Evolutionary conservation across 345 rosid species (phyloP).

Genomic region (Dimocarpus longan): DNA sequence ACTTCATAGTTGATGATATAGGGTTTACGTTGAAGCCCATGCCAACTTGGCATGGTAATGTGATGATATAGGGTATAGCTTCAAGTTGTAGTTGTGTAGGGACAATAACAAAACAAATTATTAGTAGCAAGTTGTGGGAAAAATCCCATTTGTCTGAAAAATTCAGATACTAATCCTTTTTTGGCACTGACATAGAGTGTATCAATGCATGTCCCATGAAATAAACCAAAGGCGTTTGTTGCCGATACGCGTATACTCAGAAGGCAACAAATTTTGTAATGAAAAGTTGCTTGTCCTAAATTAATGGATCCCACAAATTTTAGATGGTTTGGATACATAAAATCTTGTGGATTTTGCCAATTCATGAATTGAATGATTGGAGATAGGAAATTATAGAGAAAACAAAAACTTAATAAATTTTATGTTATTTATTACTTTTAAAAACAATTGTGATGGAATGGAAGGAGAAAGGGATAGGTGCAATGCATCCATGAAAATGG

Average conservation of each 20-base stretch:
- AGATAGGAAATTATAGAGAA: slow-evolving; percentile 12
- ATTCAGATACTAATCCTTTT: slow-evolving; percentile 15
- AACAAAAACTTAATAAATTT: background rate
- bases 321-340: slow-evolving; percentile 21
- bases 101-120: slow-evolving; percentile 17
- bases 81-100: slow-evolving; percentile 20
- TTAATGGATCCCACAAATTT: slow-evolving; percentile 32
- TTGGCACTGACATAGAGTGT: slow-evolving; percentile 10
- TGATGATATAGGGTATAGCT: background rate
- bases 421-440: slow-evolving; percentile 2
- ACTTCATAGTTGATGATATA: background rate
- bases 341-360: slow-evolving; percentile 54
- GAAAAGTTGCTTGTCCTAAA: slow-evolving; percentile 11
- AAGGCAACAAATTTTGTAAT: slow-evolving; percentile 17
- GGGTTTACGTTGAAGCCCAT: background rate
- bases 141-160: slow-evolving; percentile 34
- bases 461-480: slow-evolving; percentile 35
- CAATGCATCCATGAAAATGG: slow-evolving; percentile 54
- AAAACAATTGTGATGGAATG: background rate
- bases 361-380: slow-evolving; percentile 60
- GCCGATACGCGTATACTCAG: slow-evolving; percentile 11
- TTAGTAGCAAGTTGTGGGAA: slow-evolving; percentile 21
- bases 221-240: background rate
- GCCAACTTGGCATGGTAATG: background rate
- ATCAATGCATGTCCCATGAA: slow-evolving; percentile 13